Base-by-base conservation (phyloP, 2,329 filamentous ascomycete genomes). In the Periconia sp. region DNA sequence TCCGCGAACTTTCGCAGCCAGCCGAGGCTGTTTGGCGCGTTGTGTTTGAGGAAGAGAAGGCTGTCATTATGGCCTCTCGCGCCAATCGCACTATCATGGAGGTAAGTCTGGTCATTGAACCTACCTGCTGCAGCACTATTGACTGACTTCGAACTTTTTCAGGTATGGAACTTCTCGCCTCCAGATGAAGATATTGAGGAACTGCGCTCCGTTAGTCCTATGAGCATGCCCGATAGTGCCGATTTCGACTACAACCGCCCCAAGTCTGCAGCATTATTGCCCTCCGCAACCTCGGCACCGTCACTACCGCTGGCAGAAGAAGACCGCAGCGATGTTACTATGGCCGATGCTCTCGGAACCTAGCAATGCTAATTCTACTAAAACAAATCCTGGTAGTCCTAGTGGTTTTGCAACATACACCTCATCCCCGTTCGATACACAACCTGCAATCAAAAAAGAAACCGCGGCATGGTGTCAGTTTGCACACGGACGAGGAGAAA, bases 11-110 rank as follows among this genome's bases (percentile, higher is more conserved):
- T 41, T 93, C 93, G 45, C 87, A 89, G 18, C 92, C 93, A 49
- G 91, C 93, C 0, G 93, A 99, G 69, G 92, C 93, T 15, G 94
- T 99, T 0, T 99, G 94, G 94, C 85, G 94, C 55, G 93, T 99
- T 33, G 94, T 95, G 0, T 99, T 99, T 72, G 94, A 99, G 70
- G 93, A 96, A 61, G 94, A 99, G 75, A 97, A 97, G 74, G 96
- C 93, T 54, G 93, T 99, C 30, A 93, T 96, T 31, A 90, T 99
- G 81, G 94, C 94, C 9, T 88, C 91, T 64, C 84, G 93, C 55
- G 85, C 85, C 49, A 88, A 87, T 52, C 86, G 92, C 58, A 97
- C 95, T 0, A 89, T 97, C 58, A 99, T 99, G 94, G 94, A 99
- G 87, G 93, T 95, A 77, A 78, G 87, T 45, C 23, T 14, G 5